Percentiles rank a stretch among this genome's conserved stretches.
Evolutionary conservation across 345 rosid genomes (phyloP).

Genomic region (Brassica nigra): DNA sequence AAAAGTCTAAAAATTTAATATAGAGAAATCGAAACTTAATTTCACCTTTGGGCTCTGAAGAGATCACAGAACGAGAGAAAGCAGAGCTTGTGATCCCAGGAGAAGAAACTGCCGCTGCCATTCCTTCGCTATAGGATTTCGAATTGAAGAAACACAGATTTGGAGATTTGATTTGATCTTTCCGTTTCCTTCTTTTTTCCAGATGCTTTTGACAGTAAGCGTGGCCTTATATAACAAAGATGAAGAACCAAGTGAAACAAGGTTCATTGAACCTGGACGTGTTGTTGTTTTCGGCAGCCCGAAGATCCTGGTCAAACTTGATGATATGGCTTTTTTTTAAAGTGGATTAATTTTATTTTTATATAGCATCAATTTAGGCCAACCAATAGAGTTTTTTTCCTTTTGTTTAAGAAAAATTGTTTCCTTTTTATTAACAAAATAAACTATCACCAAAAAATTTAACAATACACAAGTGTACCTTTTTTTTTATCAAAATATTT

Average conservation of each 20-base stretch:
- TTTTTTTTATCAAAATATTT: too few species aligned
- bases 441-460: too few species aligned
- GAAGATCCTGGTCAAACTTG: constrained; percentile 7
- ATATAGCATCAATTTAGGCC: constrained; percentile 25
- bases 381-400: not conserved
- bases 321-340: constrained; percentile 16
- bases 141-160: not conserved
- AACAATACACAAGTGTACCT: too few species aligned
- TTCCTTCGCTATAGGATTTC: constrained; percentile 8
- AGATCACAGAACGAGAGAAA: constrained; percentile 35
- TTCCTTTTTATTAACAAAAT: too few species aligned
- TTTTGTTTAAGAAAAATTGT: not conserved
- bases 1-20: not conserved
- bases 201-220: constrained; percentile 1
- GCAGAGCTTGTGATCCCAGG: constrained; percentile 34
- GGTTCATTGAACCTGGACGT: constrained; percentile 50
- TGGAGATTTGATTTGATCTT: not conserved
- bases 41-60: constrained; percentile 50
- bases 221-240: constrained; percentile 8
- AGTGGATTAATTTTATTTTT: not conserved
- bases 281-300: not conserved
- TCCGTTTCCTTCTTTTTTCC: not conserved
- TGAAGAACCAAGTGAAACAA: constrained; percentile 6
- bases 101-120: constrained; percentile 50
- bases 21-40: not conserved